A percentile compares a stretch with the other conserved stretches of the same genome.
phyloP scores from a whole-genome alignment of 257 asterid genomes.

The Salvia rosmarinus region DNA sequence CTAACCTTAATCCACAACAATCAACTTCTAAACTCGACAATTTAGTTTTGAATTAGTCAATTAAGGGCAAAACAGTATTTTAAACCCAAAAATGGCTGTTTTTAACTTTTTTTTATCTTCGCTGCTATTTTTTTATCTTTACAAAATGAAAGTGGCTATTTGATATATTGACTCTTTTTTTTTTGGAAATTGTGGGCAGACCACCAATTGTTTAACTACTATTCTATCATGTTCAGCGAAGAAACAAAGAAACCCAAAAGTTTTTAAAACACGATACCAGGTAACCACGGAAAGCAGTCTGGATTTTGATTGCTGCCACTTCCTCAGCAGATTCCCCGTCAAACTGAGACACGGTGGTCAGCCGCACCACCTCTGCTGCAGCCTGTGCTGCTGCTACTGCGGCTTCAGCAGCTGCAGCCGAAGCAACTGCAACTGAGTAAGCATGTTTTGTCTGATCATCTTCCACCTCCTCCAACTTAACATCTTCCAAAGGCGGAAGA shows the following conservation, averaged over 20 bases:
- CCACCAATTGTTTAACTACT: not conserved
- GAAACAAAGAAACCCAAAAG: not conserved
- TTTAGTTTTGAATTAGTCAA: no score
- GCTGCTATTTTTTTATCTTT: no score
- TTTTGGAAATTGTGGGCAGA: not conserved
- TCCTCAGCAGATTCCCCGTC: slow-evolving; percentile 74
- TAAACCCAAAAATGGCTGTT: no score
- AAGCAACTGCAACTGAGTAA: slow-evolving; percentile 66
- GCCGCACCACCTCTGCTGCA: slow-evolving; percentile 68
- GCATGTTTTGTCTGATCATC: slow-evolving; percentile 68
- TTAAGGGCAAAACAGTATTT: no score
- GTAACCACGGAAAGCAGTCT: slow-evolving; percentile 92
- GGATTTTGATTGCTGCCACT: slow-evolving; percentile 81
- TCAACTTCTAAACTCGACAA: no score
- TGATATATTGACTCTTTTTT: no score
- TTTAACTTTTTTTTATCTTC: no score
- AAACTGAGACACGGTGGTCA: slow-evolving; percentile 46
- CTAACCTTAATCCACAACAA: no score
- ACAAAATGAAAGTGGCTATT: no score
- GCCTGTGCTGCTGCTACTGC: slow-evolving; percentile 79
- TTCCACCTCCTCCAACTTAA: slow-evolving; percentile 54
- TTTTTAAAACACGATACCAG: slow-evolving; percentile 46
- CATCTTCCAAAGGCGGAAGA: slow-evolving; percentile 61
- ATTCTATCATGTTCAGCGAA: not conserved
- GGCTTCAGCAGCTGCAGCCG: slow-evolving; percentile 76